Conservation (phyloP, 169 alveolate genomes). For the Eimeria falciformis region DNA sequence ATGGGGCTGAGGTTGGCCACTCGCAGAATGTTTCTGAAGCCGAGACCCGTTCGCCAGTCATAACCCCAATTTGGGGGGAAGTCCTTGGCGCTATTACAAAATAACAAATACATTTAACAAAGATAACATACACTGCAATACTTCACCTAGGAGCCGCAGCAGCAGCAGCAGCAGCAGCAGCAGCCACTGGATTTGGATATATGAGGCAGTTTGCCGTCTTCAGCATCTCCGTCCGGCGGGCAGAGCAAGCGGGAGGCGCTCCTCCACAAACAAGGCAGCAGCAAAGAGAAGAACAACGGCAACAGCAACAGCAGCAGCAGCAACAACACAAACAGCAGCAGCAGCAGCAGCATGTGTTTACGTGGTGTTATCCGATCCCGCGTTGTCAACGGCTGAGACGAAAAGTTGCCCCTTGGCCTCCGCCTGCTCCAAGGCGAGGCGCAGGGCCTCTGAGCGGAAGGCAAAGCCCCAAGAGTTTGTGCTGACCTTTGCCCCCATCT, state of each 20-base stretch:
- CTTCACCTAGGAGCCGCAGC: neutral
- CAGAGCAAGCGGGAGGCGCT: no score
- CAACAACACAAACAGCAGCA: neutral
- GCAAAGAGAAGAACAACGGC: neutral
- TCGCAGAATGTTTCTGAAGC: conserved; percentile 12
- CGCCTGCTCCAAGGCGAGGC: conserved; percentile 58
- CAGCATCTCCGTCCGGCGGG: no score
- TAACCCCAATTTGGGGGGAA: conserved; percentile 71
- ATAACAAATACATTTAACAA: no score
- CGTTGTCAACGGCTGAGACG: conserved; percentile 77
- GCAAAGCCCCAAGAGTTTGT: conserved; percentile 75
- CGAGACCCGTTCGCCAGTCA: conserved; percentile 41
- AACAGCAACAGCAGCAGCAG: neutral
- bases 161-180: neutral
- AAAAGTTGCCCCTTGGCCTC: conserved; percentile 71
- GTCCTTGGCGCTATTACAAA: conserved; percentile 14
- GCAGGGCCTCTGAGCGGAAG: conserved; percentile 58
- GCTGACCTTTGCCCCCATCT: conserved; percentile 68
- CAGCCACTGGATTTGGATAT: neutral
- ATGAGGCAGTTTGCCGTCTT: no score
- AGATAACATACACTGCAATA: no score
- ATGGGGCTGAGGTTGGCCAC: conserved; percentile 48
- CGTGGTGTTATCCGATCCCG: conserved; percentile 69
- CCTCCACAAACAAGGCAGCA: no score
- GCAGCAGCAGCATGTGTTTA: conserved; percentile 24